A percentile compares a stretch with the other conserved stretches of the same genome.
Conservation (phyloP, 768 basidiomycete species). For the Trametes villosa region DNA sequence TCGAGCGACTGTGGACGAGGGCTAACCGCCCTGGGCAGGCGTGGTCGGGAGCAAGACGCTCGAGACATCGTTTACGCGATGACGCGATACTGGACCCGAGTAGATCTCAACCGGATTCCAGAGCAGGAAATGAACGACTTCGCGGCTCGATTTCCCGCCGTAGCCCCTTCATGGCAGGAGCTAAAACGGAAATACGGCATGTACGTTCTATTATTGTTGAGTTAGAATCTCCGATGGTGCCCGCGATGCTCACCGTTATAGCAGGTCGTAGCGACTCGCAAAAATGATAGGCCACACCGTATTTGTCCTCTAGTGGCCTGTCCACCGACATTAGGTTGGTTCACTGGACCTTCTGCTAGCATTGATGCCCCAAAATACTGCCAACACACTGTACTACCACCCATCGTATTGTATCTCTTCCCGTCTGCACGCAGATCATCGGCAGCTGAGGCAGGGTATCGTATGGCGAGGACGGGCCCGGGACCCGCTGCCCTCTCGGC, state of each 20-base stretch:
- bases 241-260: slow-evolving; percentile 11
- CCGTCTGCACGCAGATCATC: slow-evolving; percentile 4
- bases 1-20: slow-evolving; percentile 25
- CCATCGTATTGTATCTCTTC: not conserved
- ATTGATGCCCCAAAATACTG: not conserved
- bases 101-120: slow-evolving; percentile 85
- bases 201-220: slow-evolving; percentile 31
- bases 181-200: slow-evolving; percentile 76
- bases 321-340: no score
- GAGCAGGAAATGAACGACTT: slow-evolving; percentile 87
- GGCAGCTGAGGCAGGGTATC: no score
- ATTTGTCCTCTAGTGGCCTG: not conserved
- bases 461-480: slow-evolving; percentile 1
- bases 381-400: not conserved
- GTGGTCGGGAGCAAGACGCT: slow-evolving; percentile 72
- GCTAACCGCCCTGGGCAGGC: slow-evolving; percentile 45
- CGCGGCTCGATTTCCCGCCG: slow-evolving; percentile 60
- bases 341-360: not conserved
- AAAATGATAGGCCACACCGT: slow-evolving; percentile 22
- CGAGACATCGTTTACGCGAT: slow-evolving; percentile 76
- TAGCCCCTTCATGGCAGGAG: slow-evolving; percentile 73
- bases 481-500: not conserved
- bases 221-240: not conserved
- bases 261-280: slow-evolving; percentile 18
- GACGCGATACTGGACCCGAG: slow-evolving; percentile 76